Evolutionary conservation across 2,329 filamentous ascomycete species (phyloP).

Genomic region (Zymoseptoria tritici): DNA sequence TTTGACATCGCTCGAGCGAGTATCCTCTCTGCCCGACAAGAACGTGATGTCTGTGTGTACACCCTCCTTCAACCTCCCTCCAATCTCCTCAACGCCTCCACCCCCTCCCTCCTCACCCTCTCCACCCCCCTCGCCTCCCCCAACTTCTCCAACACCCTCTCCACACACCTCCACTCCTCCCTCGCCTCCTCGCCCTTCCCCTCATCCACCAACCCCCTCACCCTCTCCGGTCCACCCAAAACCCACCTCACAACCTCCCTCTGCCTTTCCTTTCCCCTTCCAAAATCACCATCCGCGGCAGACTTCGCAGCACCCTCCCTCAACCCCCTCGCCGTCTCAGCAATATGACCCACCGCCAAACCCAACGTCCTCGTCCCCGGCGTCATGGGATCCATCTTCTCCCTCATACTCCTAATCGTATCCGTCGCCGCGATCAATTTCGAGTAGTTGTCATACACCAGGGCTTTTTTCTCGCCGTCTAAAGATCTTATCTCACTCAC

Average conservation of each 20-base stretch:
- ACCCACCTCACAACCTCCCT: constrained; percentile 57
- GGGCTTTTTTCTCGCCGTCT: constrained; percentile 90
- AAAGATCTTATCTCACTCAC: constrained; percentile 75
- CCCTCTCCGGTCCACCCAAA: constrained; percentile 52
- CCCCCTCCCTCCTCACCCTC: constrained; percentile 33
- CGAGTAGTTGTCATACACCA: constrained; percentile 98
- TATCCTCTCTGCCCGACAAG: too few relatives aligned
- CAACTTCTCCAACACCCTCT: constrained; percentile 37
- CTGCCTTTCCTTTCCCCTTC: constrained; percentile 36
- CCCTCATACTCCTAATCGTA: constrained; percentile 83
- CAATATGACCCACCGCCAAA: constrained; percentile 67
- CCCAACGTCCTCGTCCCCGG: constrained; percentile 66
- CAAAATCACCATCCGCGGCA: too few relatives aligned
- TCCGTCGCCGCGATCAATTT: constrained; percentile 95
- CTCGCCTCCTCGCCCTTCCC: constrained; percentile 56
- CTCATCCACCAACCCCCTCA: constrained; percentile 51
- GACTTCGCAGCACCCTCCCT: constrained; percentile 19
- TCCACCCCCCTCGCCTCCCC: constrained; percentile 36
- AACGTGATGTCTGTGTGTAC: too few relatives aligned
- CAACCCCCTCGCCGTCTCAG: constrained; percentile 47
- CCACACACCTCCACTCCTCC: constrained; percentile 40
- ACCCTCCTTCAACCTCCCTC: constrained; percentile 2
- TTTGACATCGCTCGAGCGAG: too few relatives aligned
- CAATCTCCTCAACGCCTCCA: constrained; percentile 15
- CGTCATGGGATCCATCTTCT: constrained; percentile 71